phyloP scores from a whole-genome alignment of 2,329 filamentous ascomycete species.

The Aspergillus fumigatus region DNA sequence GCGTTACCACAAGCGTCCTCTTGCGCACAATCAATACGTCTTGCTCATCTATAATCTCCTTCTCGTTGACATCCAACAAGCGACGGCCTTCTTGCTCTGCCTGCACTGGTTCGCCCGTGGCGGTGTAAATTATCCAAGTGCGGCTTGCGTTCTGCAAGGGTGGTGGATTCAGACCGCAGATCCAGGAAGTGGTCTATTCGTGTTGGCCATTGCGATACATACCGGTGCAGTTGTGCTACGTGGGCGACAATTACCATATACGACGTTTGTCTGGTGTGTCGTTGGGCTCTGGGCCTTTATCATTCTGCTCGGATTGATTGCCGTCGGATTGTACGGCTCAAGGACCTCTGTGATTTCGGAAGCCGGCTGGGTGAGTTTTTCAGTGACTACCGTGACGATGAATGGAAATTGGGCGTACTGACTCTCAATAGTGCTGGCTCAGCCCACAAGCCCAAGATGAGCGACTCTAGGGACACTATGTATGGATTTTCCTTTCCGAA shows the following conservation, averaged over 20 bases:
- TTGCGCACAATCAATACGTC: conserved; percentile 50
- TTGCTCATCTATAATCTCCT: conserved; percentile 50
- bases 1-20: conserved; percentile 43
- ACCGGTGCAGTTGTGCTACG: conserved; percentile 46
- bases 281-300: conserved; percentile 45
- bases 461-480: conserved; percentile 49
- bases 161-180: conserved; percentile 51
- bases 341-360: conserved; percentile 46
- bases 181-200: conserved; percentile 48
- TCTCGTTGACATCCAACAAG: conserved; percentile 48
- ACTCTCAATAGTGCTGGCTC: conserved; percentile 46
- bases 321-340: conserved; percentile 38
- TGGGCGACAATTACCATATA: conserved; percentile 43
- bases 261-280: conserved; percentile 42
- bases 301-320: conserved; percentile 44
- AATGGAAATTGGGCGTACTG: neutral
- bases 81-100: conserved; percentile 43
- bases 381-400: conserved; percentile 2
- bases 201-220: conserved; percentile 51
- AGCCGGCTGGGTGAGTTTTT: conserved; percentile 43
- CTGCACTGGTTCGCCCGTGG: conserved; percentile 43
- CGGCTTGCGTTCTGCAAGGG: conserved; percentile 47
- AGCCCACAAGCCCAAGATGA: conserved; percentile 40
- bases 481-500: conserved; percentile 53
- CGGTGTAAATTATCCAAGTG: conserved; percentile 40